These are phyloP conservation scores for Pleurotus platypus DNA, from an alignment of 768 basidiomycete genomes.

Conservation along the genomic window DNA sequence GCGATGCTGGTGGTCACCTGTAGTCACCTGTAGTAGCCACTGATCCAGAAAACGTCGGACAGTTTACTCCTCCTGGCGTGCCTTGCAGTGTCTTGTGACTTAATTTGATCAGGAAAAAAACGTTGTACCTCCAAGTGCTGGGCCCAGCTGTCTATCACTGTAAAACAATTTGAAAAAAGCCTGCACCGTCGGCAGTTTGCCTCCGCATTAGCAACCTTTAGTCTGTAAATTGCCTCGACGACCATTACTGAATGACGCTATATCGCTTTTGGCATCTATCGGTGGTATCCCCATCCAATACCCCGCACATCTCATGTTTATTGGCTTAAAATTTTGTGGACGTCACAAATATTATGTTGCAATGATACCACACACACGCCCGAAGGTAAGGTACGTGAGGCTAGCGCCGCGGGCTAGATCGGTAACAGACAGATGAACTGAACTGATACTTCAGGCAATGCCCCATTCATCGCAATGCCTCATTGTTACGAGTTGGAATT, in stretches of 20 bases:
- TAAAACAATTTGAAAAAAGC: slow-evolving; percentile 8
- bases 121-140: slow-evolving; percentile 2
- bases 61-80: slow-evolving; percentile 4
- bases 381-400: no score
- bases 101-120: slow-evolving; percentile 8
- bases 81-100: slow-evolving; percentile 8
- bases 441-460: no score
- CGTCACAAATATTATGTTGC: no score
- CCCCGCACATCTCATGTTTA: neutral
- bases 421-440: no score
- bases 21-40: neutral
- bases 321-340: no score
- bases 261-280: neutral
- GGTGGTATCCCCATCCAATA: neutral
- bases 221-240: neutral
- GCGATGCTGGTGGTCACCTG: neutral
- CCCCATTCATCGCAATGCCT: neutral
- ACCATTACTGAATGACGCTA: neutral
- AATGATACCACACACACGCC: no score
- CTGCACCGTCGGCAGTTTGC: slow-evolving; percentile 6
- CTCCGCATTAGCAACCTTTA: slow-evolving; percentile 5
- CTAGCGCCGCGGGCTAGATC: no score
- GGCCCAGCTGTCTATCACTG: slow-evolving; percentile 7
- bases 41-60: neutral
- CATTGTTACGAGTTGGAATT: neutral